Evolutionary conservation across 2,329 filamentous ascomycete species (phyloP).

Genomic region (Nannizziopsis arthrosporioides): DNA sequence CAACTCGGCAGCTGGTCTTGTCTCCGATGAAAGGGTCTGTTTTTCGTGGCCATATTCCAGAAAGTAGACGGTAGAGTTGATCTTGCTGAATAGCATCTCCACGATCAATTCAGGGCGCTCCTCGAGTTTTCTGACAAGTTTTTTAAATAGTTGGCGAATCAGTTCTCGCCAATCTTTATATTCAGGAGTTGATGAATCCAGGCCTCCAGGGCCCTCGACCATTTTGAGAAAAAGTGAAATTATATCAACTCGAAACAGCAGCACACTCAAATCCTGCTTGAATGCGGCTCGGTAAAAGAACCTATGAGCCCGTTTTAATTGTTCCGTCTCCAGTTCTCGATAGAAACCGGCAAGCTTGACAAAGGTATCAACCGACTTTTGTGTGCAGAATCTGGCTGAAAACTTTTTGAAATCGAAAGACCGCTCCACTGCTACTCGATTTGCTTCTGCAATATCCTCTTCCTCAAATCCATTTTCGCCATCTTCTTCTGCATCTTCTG

Average conservation of each 20-base stretch:
- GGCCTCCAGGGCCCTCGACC: conserved; percentile 72
- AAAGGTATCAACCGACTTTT: conserved; percentile 82
- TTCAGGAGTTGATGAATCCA: conserved; percentile 54
- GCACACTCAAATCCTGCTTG: conserved; percentile 80
- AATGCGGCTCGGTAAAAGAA: conserved; percentile 92
- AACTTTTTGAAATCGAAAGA: conserved; percentile 92
- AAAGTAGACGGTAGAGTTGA: conserved; percentile 68
- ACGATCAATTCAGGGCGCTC: conserved; percentile 75
- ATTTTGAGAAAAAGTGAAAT: conserved; percentile 78
- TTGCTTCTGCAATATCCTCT: conserved; percentile 62
- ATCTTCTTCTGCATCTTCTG: conserved; percentile 44
- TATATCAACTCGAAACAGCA: conserved; percentile 85
- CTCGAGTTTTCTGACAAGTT: conserved; percentile 71
- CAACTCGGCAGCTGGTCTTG: conserved; percentile 64
- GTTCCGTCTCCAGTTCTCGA: conserved; percentile 61
- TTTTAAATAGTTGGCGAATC: conserved; percentile 68
- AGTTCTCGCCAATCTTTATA: conserved; percentile 90
- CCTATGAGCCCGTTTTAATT: conserved; percentile 82
- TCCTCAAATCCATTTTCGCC: conserved; percentile 52
- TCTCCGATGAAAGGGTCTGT: conserved; percentile 54
- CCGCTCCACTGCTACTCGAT: conserved; percentile 63
- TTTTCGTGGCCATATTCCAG: conserved; percentile 84
- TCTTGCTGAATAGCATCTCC: conserved; percentile 92
- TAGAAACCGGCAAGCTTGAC: conserved; percentile 69
- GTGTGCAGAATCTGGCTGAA: conserved; percentile 64